Conservation (phyloP, 148 eudicot genomes). For the Diospyros lotus region DNA sequence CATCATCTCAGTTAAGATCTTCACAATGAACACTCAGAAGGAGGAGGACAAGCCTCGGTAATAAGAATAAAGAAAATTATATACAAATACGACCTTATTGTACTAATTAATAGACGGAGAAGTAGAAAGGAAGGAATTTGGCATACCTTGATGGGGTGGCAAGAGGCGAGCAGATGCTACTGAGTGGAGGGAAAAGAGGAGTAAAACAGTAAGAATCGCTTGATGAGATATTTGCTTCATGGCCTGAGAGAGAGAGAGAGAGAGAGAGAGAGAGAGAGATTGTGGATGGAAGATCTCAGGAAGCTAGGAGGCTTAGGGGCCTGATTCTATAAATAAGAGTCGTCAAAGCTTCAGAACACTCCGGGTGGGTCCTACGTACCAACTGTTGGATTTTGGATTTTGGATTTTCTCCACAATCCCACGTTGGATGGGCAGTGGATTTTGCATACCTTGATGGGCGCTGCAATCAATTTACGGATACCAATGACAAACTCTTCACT, state of each 20-base stretch:
- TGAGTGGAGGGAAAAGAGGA: conserved; percentile 12
- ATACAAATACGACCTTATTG: too few species aligned
- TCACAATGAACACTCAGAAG: not conserved
- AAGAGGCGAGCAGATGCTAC: conserved; percentile 19
- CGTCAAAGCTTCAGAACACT: not conserved
- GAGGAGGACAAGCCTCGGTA: too few species aligned
- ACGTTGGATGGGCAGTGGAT: too few species aligned
- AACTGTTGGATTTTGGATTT: too few species aligned
- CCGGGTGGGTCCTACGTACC: too few species aligned
- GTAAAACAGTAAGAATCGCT: conserved; percentile 2
- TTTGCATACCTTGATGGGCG: too few species aligned
- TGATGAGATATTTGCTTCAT: conserved; percentile 24
- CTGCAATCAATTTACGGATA: too few species aligned
- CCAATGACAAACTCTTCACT: too few species aligned
- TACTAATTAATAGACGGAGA: too few species aligned
- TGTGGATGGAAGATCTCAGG: not conserved
- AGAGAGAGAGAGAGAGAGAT: too few species aligned
- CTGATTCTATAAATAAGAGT: conserved; percentile 5
- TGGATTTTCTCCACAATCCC: too few species aligned
- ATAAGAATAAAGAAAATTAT: too few species aligned
- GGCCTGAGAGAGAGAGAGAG: not conserved
- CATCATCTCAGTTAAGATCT: not conserved
- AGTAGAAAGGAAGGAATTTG: not conserved
- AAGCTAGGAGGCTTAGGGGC: not conserved
- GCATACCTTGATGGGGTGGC: conserved; percentile 10